Evolutionary conservation across 495 filamentous ascomycete genomes (phyloP).

Genomic region (Talaromyces thailandensis): DNA sequence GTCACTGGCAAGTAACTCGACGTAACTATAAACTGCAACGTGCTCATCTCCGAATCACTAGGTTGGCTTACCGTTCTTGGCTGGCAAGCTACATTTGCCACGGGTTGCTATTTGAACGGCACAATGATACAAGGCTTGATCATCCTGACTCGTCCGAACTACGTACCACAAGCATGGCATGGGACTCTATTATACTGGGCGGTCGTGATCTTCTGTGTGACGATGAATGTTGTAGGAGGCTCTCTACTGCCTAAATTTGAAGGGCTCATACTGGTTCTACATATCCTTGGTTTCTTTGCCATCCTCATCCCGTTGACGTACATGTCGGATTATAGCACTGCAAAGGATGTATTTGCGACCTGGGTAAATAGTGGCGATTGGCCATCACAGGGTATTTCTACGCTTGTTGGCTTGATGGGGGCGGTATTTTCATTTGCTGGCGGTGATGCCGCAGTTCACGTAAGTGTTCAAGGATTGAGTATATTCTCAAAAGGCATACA

Average conservation of each 20-base stretch:
- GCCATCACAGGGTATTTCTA: slow-evolving; percentile 41
- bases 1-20: slow-evolving; percentile 27
- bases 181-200: slow-evolving; percentile 5
- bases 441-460: slow-evolving; percentile 6
- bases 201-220: not conserved
- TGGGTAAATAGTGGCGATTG: slow-evolving; percentile 49
- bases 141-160: slow-evolving; percentile 23
- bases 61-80: slow-evolving; percentile 7
- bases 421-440: slow-evolving; percentile 6
- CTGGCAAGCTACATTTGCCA: slow-evolving; percentile 13
- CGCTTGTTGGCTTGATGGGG: slow-evolving; percentile 47
- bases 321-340: slow-evolving; percentile 36
- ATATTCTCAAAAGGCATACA: not conserved
- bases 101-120: slow-evolving; percentile 30
- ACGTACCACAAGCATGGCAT: slow-evolving; percentile 13
- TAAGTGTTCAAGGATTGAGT: not conserved
- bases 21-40: slow-evolving; percentile 13
- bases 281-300: slow-evolving; percentile 53
- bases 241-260: slow-evolving; percentile 49
- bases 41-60: not conserved
- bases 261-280: slow-evolving; percentile 48
- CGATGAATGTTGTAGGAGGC: slow-evolving; percentile 42
- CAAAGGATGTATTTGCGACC: slow-evolving; percentile 40
- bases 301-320: slow-evolving; percentile 51
- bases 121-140: slow-evolving; percentile 34